Evolutionary conservation across 306 rosid species (phyloP).

Genomic region (Delonix regia): DNA sequence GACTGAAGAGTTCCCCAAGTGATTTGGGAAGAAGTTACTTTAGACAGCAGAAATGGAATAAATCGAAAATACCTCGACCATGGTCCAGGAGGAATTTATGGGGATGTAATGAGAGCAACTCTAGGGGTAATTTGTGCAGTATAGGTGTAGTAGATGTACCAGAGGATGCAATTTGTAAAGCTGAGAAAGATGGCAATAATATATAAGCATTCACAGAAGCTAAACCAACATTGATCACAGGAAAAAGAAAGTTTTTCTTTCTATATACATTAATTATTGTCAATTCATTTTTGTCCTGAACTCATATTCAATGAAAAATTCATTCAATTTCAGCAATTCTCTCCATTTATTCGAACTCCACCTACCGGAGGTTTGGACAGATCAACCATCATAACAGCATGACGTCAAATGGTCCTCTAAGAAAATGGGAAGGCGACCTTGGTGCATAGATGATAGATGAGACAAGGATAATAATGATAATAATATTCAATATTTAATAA

Average conservation of each 20-base stretch:
- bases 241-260: slow-evolving; percentile 51
- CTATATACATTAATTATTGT: slow-evolving; percentile 45
- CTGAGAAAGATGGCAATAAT: slow-evolving; percentile 60
- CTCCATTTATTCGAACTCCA: slow-evolving; percentile 33
- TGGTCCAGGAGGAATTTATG: slow-evolving; percentile 53
- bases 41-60: slow-evolving; percentile 85
- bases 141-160: slow-evolving; percentile 57
- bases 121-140: slow-evolving; percentile 45
- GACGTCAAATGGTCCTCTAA: slow-evolving; percentile 35
- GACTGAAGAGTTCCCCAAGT: slow-evolving; percentile 52
- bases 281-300: slow-evolving; percentile 67
- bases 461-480: background rate
- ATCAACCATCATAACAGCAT: background rate
- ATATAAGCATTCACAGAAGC: slow-evolving; percentile 62
- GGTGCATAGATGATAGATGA: slow-evolving; percentile 29
- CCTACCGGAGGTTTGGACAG: slow-evolving; percentile 5
- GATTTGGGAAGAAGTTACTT: slow-evolving; percentile 73
- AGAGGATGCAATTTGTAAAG: slow-evolving; percentile 66
- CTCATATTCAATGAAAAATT: slow-evolving; percentile 56
- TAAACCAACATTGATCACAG: slow-evolving; percentile 63
- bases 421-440: slow-evolving; percentile 27
- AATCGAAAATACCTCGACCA: slow-evolving; percentile 55
- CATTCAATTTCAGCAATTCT: slow-evolving; percentile 62
- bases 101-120: slow-evolving; percentile 53
- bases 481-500: background rate